Base-by-base conservation (phyloP, 1,139 yeast species). In the Hyphopichia buzzinii region DNA sequence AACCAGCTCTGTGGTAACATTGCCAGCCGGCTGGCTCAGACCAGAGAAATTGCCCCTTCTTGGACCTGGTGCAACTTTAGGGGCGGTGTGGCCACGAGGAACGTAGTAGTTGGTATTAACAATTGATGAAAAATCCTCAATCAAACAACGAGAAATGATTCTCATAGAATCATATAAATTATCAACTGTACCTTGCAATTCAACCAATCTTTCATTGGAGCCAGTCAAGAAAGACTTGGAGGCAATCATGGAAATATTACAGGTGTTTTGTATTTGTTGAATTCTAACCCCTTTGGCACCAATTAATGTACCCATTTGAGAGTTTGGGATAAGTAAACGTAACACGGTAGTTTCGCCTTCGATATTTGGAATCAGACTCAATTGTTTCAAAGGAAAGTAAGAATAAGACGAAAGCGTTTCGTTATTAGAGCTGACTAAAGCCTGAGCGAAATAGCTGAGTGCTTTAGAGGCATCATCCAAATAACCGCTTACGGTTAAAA, bases 281-380 rank as follows among this genome's bases (percentile, higher is more conserved):
- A 89, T 89, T 58, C 92, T 77, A 25, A 73, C 68, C 35, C 97
- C 97, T 48, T 78, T 86, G 40, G 86, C 79, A 34, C 97, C 97
- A 57, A 89, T 89, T 38, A 89, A 77, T 8, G 95, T 82, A 30
- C 97, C 96, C 81, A 89, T 83, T 61, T 88, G 96, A 42, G 83
- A 74, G 62, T 89, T 89, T 33, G 96, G 90, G 42, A 89, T 74
- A 43, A 90, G 68, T 36, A 89, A 67, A 52, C 96, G 74, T 49
- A 88, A 63, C 29, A 80, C 72, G 21, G 84, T 72, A 7, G 77
- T 69, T 37, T 71, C 67, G 27, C 78, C 79, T 35, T 73, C 74
- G 31, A 74, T 64, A 34, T 74, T 63, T 12, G 79, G 74, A 25
- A 72, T 61, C 14, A 67, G 67, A 39, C 78, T 67, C 43, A 82